Evolutionary conservation across 257 asterid species (phyloP).

Genomic region (Henckelia pumila): DNA sequence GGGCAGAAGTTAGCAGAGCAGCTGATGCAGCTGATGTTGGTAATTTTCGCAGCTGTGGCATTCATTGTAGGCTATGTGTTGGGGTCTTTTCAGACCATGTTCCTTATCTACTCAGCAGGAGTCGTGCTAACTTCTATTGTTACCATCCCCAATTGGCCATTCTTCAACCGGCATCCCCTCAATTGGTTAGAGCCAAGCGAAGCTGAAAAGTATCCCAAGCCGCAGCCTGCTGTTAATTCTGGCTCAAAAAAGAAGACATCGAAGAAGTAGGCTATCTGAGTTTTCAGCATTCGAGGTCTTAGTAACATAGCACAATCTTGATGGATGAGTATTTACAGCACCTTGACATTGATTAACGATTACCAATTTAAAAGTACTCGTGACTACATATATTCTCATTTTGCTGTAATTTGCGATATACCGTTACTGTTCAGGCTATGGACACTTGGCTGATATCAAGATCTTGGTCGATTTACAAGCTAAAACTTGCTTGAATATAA

Average conservation of each 20-base stretch:
- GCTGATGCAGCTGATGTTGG: slow-evolving; percentile 66
- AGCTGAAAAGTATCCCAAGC: slow-evolving; percentile 68
- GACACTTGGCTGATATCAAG: not conserved
- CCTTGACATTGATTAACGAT: not conserved
- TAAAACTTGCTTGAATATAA: not conserved
- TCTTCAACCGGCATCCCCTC: slow-evolving; percentile 62
- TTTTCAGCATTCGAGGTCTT: not conserved
- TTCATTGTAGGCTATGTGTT: slow-evolving; percentile 50
- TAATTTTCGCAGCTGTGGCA: slow-evolving; percentile 54
- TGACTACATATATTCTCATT: not conserved
- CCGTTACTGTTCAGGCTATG: not conserved
- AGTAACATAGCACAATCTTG: slow-evolving; percentile 11
- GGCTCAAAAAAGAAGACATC: slow-evolving; percentile 50
- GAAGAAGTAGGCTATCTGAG: slow-evolving; percentile 46
- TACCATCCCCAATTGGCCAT: slow-evolving; percentile 70
- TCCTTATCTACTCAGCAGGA: slow-evolving; percentile 58
- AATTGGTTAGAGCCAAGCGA: slow-evolving; percentile 67
- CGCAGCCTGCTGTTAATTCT: slow-evolving; percentile 37
- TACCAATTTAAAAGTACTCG: not conserved
- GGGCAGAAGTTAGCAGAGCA: slow-evolving; percentile 78
- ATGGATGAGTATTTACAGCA: not conserved
- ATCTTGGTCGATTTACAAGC: not conserved
- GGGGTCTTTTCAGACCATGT: slow-evolving; percentile 68
- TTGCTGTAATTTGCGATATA: not conserved
- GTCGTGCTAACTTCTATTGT: slow-evolving; percentile 57